Conservation (phyloP, 495 filamentous ascomycete species). For the Penicillium desertorum region DNA sequence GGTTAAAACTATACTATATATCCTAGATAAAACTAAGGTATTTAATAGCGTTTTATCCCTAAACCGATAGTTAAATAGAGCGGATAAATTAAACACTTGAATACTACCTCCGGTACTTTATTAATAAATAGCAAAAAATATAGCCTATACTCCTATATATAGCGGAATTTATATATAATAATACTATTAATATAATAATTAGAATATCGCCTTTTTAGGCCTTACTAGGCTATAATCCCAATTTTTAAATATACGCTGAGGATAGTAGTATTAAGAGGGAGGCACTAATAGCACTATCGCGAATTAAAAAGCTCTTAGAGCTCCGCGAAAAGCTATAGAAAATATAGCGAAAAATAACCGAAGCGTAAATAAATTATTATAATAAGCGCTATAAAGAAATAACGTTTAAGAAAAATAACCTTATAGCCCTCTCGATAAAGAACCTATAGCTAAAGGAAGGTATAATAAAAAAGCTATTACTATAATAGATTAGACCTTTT, state of each 20-base stretch:
- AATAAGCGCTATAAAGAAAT: too few species aligned
- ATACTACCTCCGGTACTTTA: not conserved
- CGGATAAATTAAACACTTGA: not conserved
- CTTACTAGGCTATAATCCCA: too few species aligned
- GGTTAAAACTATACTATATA: not conserved
- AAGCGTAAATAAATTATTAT: too few species aligned
- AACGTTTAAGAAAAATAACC: too few species aligned
- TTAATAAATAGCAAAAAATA: not conserved
- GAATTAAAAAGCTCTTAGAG: too few species aligned
- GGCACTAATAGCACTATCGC: too few species aligned
- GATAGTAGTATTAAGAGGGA: too few species aligned
- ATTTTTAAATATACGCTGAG: too few species aligned
- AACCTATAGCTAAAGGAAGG: too few species aligned
- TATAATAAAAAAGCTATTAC: not conserved
- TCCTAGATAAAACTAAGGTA: not conserved
- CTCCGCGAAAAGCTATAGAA: too few species aligned
- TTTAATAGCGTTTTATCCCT: not conserved
- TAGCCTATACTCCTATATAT: not conserved
- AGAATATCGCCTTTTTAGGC: not conserved
- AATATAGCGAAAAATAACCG: too few species aligned
- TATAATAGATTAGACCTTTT: not conserved
- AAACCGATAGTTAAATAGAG: slow-evolving; percentile 2
- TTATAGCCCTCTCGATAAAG: too few species aligned
- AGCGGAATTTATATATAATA: not conserved
- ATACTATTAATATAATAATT: not conserved